phyloP scores from a whole-genome alignment of 2,329 filamentous ascomycete genomes.

The Aureobasidium sp. region DNA sequence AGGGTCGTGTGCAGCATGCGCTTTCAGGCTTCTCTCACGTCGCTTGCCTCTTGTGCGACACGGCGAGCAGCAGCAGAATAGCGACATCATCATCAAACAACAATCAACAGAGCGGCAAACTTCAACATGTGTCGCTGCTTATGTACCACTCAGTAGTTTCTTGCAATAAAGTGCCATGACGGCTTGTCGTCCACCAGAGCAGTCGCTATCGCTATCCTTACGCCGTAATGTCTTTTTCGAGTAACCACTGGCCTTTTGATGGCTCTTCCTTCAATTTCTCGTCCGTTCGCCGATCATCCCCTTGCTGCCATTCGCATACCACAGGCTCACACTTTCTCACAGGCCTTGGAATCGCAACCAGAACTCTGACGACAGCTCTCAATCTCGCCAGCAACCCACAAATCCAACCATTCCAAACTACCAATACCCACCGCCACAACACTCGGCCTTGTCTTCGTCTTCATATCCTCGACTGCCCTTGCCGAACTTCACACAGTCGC shows the following conservation, averaged over 20 bases:
- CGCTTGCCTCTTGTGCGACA: neutral
- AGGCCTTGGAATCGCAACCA: constrained; percentile 3
- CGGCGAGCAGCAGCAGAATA: neutral
- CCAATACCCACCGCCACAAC: neutral
- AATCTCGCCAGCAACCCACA: neutral
- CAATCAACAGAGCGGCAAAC: constrained; percentile 7
- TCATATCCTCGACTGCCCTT: neutral
- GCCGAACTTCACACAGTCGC: neutral
- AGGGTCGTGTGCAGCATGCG: neutral
- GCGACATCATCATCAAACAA: neutral
- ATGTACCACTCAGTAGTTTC: neutral
- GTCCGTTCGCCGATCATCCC: neutral
- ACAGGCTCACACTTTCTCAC: neutral
- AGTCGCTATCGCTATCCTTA: neutral
- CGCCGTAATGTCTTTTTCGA: constrained; percentile 3
- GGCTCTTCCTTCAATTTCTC: neutral
- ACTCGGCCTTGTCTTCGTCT: neutral
- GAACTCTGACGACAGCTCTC: neutral
- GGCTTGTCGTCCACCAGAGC: neutral
- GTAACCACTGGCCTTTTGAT: neutral
- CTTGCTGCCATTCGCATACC: neutral
- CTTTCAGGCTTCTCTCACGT: neutral
- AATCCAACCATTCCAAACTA: neutral
- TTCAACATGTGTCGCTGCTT: neutral
- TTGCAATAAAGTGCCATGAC: neutral